Base-by-base conservation (phyloP, 495 filamentous ascomycete genomes). In the Ramalina intermedia region DNA sequence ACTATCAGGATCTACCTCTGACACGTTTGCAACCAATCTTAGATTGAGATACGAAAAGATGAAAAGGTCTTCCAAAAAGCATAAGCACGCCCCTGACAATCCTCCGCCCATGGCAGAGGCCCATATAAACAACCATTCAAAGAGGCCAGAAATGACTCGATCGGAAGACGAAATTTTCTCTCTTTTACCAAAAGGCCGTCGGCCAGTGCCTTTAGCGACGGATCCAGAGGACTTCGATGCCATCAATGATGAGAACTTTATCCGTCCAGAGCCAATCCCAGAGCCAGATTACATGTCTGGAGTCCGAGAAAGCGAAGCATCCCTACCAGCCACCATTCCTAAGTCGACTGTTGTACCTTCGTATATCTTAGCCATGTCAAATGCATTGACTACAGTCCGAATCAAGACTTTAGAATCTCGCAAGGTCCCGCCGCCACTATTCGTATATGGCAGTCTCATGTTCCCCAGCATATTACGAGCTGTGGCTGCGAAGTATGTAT, bases 381-480 rank as follows among this genome's bases (percentile, higher is more conserved):
- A 49, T 27, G n/a, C 36, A 3, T 41, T 49, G 17, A 33, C 46
- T 9, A 26, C 16, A 12, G 13, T 16, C 21, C 20, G 20, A 21
- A 26, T 49, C 14, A 39, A 40, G 16, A 23, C 23, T 23, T 23
- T 23, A 23, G 2, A 4, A 23, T 23, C 23, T 23, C 23, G 23
- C 23, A 27, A 13, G 4, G 14, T 14, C 14, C 20, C 17, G 6
- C 37, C 20, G 16, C 46, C 46, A 17, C 16, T 49, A 3, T 49
- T 49, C 33, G 46, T 49, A 21, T 49, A 49, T 49, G 46, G 46
- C 12, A 49, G 46, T 39, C 37, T 49, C 18, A 49, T 49, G 46
- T 41, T 49, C 17, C 46, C 46, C 6, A 49, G 46, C 21, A 41
- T 49, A 8, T 1, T 49, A 13, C 39, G 37, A 20, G 46, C 46